Conservation (phyloP, 2,329 filamentous ascomycete genomes). For the Fusarium buxicola region DNA sequence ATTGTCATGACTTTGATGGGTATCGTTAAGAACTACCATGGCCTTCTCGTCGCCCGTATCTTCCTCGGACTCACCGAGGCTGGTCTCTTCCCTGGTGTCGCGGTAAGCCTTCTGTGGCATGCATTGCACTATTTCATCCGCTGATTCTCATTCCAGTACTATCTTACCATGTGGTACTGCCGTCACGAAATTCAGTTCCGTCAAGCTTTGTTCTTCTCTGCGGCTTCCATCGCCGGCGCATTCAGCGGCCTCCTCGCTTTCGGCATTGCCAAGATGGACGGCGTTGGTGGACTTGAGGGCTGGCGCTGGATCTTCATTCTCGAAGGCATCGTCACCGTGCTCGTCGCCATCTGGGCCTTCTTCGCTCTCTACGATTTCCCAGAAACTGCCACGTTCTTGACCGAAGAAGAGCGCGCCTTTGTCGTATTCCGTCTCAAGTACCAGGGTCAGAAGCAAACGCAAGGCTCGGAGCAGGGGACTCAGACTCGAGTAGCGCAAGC, state of each 20-base stretch:
- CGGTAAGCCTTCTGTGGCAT: conserved; percentile 47
- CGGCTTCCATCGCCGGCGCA: conserved; percentile 81
- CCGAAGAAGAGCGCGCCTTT: conserved; percentile 75
- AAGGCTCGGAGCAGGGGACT: conserved; percentile 13
- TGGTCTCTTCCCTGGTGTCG: conserved; percentile 73
- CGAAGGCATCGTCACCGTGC: conserved; percentile 75
- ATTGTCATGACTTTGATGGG: conserved; percentile 64
- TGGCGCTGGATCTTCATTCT: conserved; percentile 78
- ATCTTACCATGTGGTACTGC: conserved; percentile 69
- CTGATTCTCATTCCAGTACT: conserved; percentile 52
- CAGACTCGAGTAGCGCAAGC: conserved; percentile 66
- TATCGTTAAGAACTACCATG: conserved; percentile 61
- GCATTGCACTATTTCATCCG: neutral
- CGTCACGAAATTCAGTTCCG: conserved; percentile 66
- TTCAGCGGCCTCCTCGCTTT: conserved; percentile 80
- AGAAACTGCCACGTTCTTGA: conserved; percentile 80
- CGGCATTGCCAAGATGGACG: conserved; percentile 76
- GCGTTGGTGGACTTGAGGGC: conserved; percentile 67
- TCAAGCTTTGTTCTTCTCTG: conserved; percentile 83
- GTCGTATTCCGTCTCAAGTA: conserved; percentile 77
- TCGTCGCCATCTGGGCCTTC: conserved; percentile 75
- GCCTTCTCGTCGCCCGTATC: conserved; percentile 63
- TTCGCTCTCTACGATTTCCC: conserved; percentile 85
- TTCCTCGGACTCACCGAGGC: conserved; percentile 75
- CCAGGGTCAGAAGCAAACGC: conserved; percentile 60